Conservation (phyloP, 179 eudicot species). For the Corrigiola litoralis region DNA sequence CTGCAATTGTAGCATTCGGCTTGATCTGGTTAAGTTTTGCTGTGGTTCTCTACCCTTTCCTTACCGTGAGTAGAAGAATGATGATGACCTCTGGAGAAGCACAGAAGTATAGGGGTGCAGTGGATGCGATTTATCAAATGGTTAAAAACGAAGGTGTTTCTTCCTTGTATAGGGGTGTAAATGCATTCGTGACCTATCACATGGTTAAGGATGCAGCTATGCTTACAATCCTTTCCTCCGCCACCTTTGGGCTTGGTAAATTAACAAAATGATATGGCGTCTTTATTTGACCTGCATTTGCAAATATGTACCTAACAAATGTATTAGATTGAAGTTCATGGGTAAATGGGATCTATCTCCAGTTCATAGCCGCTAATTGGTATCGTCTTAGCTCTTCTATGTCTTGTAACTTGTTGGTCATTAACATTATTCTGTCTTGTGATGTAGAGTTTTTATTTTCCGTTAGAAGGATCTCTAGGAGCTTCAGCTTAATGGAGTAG, state of each 20-base stretch:
- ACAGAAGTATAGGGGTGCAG: slow-evolving; percentile 5
- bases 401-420: too few species aligned
- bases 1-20: neutral
- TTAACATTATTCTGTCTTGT: too few species aligned
- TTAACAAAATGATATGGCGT: too few species aligned
- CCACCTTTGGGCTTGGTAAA: neutral
- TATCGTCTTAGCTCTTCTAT: too few species aligned
- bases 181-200: neutral
- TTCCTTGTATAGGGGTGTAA: slow-evolving; percentile 13
- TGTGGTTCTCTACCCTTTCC: neutral
- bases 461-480: too few species aligned
- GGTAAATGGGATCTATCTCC: too few species aligned
- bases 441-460: too few species aligned
- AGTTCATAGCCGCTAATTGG: too few species aligned
- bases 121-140: slow-evolving; percentile 14
- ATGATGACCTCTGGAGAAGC: slow-evolving; percentile 26
- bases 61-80: slow-evolving; percentile 15
- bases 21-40: neutral
- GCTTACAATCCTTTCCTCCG: neutral
- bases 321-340: too few species aligned
- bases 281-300: too few species aligned
- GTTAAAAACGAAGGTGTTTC: slow-evolving; percentile 16
- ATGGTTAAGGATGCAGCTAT: neutral
- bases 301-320: too few species aligned
- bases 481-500: too few species aligned